Percentiles rank a stretch among this genome's conserved stretches.
phyloP scores from a whole-genome alignment of 345 rosid species.

The Corymbia maculata region DNA sequence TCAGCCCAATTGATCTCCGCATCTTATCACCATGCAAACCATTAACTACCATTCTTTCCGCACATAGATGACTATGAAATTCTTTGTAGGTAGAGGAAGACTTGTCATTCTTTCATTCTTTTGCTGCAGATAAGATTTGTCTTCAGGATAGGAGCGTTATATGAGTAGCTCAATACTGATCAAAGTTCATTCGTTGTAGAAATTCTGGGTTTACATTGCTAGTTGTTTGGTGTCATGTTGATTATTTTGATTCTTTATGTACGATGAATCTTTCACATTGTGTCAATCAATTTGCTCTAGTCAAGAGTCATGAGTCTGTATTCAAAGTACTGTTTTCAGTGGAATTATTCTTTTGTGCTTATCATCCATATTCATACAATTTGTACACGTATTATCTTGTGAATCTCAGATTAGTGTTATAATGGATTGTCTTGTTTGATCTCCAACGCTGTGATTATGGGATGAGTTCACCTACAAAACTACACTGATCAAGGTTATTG shows the following conservation, averaged over 20 bases:
- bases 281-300: neutral
- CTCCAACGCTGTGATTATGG: neutral
- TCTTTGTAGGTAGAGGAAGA: conserved; percentile 14
- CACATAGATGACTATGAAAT: conserved; percentile 25
- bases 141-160: conserved; percentile 5
- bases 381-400: neutral
- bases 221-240: neutral
- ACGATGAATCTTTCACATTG: conserved; percentile 1
- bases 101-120: neutral
- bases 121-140: conserved; percentile 30
- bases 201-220: neutral
- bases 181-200: conserved; percentile 3
- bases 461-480: neutral
- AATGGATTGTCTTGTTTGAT: neutral
- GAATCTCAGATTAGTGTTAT: neutral
- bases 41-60: conserved; percentile 12
- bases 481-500: neutral
- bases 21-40: conserved; percentile 15
- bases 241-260: conserved; percentile 32
- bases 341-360: neutral
- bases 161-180: conserved; percentile 7
- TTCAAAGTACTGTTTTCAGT: neutral
- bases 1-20: conserved; percentile 33
- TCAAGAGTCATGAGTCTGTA: neutral
- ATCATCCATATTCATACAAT: neutral